These are phyloP conservation scores for Crithidia fasciculata DNA, from an alignment of 208 protist genomes.

Conservation along the genomic window DNA sequence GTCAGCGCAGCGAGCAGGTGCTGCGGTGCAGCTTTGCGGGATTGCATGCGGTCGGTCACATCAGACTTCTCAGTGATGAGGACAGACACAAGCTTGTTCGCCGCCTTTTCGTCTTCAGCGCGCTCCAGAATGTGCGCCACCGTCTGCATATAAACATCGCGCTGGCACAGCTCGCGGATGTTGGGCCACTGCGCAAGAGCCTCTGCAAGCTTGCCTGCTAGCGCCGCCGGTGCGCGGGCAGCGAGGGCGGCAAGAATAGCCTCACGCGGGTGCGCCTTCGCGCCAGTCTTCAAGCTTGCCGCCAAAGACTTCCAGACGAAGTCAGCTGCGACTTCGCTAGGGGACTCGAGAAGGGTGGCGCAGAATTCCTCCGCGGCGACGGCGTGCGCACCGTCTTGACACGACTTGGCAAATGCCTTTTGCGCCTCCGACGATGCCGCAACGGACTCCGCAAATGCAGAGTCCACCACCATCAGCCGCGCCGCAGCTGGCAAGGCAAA, in stretches of 20 bases:
- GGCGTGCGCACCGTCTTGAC: slow-evolving; percentile 10
- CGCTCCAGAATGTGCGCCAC: slow-evolving; percentile 52
- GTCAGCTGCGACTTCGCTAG: slow-evolving; percentile 17
- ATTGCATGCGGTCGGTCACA: slow-evolving; percentile 47
- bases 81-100: slow-evolving; percentile 38
- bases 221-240: slow-evolving; percentile 26
- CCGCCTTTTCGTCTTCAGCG: slow-evolving; percentile 36
- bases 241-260: slow-evolving; percentile 49
- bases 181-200: slow-evolving; percentile 52
- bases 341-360: slow-evolving; percentile 24
- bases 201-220: slow-evolving; percentile 46
- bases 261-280: slow-evolving; percentile 43
- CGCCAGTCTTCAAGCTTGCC: slow-evolving; percentile 16
- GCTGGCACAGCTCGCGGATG: slow-evolving; percentile 44
- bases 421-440: slow-evolving; percentile 32
- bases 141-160: slow-evolving; percentile 53
- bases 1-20: slow-evolving; percentile 63
- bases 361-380: slow-evolving; percentile 24
- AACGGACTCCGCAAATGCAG: slow-evolving; percentile 34
- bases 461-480: slow-evolving; percentile 55
- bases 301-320: slow-evolving; percentile 52
- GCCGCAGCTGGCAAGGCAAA: slow-evolving; percentile 66
- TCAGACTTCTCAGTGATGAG: slow-evolving; percentile 53
- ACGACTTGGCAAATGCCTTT: slow-evolving; percentile 35
- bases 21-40: slow-evolving; percentile 60